phyloP scores from a whole-genome alignment of 2,329 filamentous ascomycete species.

The Alternaria novae-zelandiae region DNA sequence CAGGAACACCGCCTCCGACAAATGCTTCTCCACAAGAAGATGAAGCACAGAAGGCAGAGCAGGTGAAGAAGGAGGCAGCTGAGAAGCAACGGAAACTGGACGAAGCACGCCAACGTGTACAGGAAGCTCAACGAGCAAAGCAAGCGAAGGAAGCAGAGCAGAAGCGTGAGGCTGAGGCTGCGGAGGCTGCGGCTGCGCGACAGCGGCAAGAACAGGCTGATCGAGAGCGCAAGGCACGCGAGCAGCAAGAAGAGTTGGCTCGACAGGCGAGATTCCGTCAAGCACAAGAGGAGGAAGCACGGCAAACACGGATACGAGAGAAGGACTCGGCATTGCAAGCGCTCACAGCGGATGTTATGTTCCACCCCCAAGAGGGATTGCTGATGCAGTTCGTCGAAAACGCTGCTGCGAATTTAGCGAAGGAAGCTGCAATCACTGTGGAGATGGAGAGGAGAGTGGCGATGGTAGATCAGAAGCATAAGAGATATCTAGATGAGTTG shows the following conservation, averaged over 20 bases:
- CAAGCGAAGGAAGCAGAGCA: conserved; percentile 21
- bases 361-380: conserved; percentile 49
- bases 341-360: conserved; percentile 49
- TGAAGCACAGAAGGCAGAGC: conserved; percentile 7
- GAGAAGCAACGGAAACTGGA: conserved; percentile 16
- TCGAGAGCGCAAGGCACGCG: conserved; percentile 18
- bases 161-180: conserved; percentile 15
- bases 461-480: conserved; percentile 24
- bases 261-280: conserved; percentile 29
- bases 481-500: conserved; percentile 22
- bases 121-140: conserved; percentile 16
- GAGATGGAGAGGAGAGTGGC: conserved; percentile 36
- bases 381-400: conserved; percentile 55
- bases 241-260: conserved; percentile 26
- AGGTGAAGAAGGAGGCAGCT: conserved; percentile 12
- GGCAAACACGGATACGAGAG: conserved; percentile 16
- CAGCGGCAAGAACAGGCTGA: conserved; percentile 24
- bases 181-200: conserved; percentile 19
- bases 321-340: conserved; percentile 33
- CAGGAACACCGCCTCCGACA: conserved; percentile 17
- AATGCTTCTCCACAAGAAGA: conserved; percentile 13
- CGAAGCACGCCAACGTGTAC: conserved; percentile 16
- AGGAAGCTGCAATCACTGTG: conserved; percentile 42
- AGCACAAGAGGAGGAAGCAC: conserved; percentile 28
- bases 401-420: conserved; percentile 43